phyloP scores from a whole-genome alignment of 306 rosid species.

The Quercus ilex region DNA sequence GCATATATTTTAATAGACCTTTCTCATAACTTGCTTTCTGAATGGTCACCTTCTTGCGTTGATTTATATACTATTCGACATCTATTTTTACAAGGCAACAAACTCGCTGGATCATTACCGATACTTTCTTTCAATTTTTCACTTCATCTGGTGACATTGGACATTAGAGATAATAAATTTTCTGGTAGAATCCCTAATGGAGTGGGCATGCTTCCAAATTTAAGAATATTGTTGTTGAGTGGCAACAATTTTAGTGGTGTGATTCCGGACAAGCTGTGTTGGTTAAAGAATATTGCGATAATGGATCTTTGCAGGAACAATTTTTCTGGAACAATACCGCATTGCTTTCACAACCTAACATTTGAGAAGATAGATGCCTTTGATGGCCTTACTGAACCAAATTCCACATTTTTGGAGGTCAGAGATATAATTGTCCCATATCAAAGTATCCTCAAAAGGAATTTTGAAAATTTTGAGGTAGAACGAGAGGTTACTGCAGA shows the following conservation, averaged over 20 bases:
- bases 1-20: not conserved
- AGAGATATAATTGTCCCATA: not conserved
- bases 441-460: not conserved
- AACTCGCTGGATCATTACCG: slow-evolving; percentile 4
- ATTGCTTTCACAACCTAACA: not conserved
- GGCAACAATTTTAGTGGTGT: slow-evolving; percentile 13
- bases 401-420: not conserved
- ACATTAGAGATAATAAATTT: slow-evolving; percentile 10
- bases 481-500: not conserved
- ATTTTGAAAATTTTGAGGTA: not conserved
- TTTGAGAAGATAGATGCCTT: not conserved
- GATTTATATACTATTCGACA: accelerated
- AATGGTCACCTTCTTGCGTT: not conserved
- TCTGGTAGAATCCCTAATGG: slow-evolving; percentile 11
- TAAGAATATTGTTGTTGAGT: slow-evolving; percentile 14
- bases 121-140: not conserved
- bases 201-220: not conserved
- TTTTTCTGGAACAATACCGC: slow-evolving; percentile 10
- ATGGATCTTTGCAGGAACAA: slow-evolving; percentile 11
- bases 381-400: not conserved
- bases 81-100: slow-evolving; percentile 9
- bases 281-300: not conserved
- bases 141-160: not conserved
- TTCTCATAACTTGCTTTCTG: slow-evolving; percentile 16
- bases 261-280: slow-evolving; percentile 1